Conservation (phyloP, 1,139 yeast species). For the Pichia sp. region DNA sequence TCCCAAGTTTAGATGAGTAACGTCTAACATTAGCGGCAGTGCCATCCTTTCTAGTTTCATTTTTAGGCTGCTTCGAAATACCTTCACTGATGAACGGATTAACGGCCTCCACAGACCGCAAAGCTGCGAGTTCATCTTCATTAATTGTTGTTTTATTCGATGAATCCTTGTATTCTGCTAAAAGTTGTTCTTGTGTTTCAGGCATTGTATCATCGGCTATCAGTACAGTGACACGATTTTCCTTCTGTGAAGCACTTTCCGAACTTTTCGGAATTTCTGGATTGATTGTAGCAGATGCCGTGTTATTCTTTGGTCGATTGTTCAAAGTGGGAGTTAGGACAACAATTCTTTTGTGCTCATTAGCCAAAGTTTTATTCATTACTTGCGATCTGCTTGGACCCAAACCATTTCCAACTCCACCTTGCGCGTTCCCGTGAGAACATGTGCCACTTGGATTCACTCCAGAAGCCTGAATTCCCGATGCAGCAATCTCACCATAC, state of each 20-base stretch:
- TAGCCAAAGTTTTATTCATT: conserved; percentile 49
- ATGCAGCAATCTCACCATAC: conserved; percentile 65
- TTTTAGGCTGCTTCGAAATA: conserved; percentile 2
- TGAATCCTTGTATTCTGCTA: conserved; percentile 1
- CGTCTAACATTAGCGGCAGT: neutral
- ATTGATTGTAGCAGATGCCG: neutral
- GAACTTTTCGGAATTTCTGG: neutral
- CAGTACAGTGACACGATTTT: neutral
- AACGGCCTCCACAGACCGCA: conserved; percentile 21
- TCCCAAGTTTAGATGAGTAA: neutral
- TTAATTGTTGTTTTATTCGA: conserved; percentile 8
- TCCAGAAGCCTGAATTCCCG: conserved; percentile 52
- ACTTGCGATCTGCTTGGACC: conserved; percentile 68
- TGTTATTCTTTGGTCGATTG: neutral
- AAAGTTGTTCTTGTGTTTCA: conserved; percentile 3
- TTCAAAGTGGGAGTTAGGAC: conserved; percentile 16
- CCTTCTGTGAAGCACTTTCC: neutral
- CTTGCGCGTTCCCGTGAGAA: conserved; percentile 16
- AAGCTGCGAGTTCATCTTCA: conserved; percentile 19
- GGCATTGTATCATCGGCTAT: conserved; percentile 5
- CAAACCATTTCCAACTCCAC: conserved; percentile 54
- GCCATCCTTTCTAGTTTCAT: neutral
- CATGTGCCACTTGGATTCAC: conserved; percentile 22
- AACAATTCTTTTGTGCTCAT: conserved; percentile 26
- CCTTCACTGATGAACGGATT: conserved; percentile 18